Percentiles rank a stretch among this genome's conserved stretches.
Conservation (phyloP, 305 asterid genomes). For the Plantago coronopus region DNA sequence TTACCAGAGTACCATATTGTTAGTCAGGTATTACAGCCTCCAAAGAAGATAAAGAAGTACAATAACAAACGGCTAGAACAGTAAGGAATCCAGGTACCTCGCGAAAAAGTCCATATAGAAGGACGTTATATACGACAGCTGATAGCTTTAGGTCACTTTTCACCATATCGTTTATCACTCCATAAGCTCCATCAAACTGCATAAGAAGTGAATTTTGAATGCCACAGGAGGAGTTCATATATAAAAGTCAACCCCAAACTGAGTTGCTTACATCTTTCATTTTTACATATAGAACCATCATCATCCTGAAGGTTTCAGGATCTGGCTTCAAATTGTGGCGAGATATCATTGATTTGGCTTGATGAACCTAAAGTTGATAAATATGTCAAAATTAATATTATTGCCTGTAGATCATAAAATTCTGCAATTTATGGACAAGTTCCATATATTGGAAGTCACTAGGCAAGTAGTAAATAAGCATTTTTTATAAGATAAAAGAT, state of each 20-base stretch:
- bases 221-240: slow-evolving; percentile 16
- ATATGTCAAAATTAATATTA: slow-evolving; percentile 10
- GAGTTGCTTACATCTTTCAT: slow-evolving; percentile 72
- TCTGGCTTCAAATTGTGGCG: slow-evolving; percentile 49
- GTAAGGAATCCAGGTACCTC: slow-evolving; percentile 48
- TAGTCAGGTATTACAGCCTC: slow-evolving; percentile 8
- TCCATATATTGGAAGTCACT: neutral
- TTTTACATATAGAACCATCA: slow-evolving; percentile 64
- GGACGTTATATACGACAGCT: slow-evolving; percentile 52
- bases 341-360: slow-evolving; percentile 51
- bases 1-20: neutral
- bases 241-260: slow-evolving; percentile 18
- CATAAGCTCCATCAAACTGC: slow-evolving; percentile 92
- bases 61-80: slow-evolving; percentile 11
- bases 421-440: neutral
- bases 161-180: slow-evolving; percentile 53
- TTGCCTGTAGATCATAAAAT: neutral
- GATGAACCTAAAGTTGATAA: slow-evolving; percentile 51
- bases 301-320: slow-evolving; percentile 62
- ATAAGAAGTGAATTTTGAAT: slow-evolving; percentile 19
- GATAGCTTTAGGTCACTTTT: slow-evolving; percentile 50
- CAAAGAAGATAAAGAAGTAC: slow-evolving; percentile 1
- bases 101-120: slow-evolving; percentile 83
- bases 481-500: no score
- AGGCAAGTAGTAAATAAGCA: no score